A percentile compares a stretch with the other conserved stretches of the same genome.
phyloP scores from a whole-genome alignment of 2,329 filamentous ascomycete species.

The Trichoderma harzianum region DNA sequence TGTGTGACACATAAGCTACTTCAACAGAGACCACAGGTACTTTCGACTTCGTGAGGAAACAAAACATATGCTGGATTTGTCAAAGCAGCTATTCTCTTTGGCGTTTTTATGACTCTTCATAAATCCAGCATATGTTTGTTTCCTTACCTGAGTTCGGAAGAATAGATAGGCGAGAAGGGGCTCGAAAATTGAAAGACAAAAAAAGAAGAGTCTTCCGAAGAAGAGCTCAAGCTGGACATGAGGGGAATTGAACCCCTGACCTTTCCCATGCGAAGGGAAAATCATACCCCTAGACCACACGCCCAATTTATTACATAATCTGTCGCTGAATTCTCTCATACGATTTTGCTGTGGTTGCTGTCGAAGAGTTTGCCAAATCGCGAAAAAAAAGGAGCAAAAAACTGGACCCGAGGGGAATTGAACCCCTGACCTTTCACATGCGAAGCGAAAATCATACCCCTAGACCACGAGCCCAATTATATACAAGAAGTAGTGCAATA shows the following conservation, averaged over 20 bases:
- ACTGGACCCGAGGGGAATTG: constrained; percentile 13
- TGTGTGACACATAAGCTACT: not conserved
- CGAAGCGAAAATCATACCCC: constrained; percentile 16
- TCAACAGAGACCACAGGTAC: not conserved
- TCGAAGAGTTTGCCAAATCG: too few relatives aligned
- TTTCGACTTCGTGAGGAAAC: not conserved
- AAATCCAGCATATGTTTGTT: not conserved
- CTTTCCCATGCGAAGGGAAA: constrained; percentile 15
- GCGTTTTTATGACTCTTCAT: not conserved
- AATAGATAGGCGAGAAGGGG: not conserved
- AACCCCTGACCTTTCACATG: constrained; percentile 16
- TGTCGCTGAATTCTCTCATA: not conserved
- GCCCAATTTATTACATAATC: constrained; percentile 5
- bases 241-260: constrained; percentile 16
- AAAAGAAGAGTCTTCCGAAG: not conserved
- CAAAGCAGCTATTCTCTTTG: not conserved
- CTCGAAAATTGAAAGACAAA: not conserved
- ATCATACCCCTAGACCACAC: constrained; percentile 15
- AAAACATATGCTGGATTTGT: not conserved
- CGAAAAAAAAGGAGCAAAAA: not conserved
- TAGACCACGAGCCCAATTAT: constrained; percentile 11
- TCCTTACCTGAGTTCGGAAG: not conserved
- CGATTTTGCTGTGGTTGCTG: not conserved
- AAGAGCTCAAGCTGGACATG: not conserved
- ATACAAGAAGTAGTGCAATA: fast-evolving